Evolutionary conservation across 2,329 filamentous ascomycete genomes (phyloP), one percentile per base, ranked within the genome.

Genomic region (Alternaria hordeiaustralica): DNA sequence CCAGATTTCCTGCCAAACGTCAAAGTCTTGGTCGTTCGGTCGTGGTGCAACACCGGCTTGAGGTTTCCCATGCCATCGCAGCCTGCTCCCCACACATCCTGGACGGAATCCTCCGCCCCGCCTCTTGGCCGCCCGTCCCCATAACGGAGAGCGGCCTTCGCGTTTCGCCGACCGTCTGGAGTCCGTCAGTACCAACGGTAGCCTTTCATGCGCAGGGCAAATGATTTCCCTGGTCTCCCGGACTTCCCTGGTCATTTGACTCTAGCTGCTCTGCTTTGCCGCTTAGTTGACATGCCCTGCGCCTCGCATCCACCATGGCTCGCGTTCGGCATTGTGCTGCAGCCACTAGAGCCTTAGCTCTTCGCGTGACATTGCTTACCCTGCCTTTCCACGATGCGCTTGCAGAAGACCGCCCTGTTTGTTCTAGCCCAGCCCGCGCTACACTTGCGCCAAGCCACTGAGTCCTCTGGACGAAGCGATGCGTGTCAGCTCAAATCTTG

Each of bases 401-500:
- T 63, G 51, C 60, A 54, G 33, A 63, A 49, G 43, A 45, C 54
- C 55, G 63, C 61, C 66, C 61, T 60, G 60, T 58, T 63, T 57
- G 58, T 64, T 68, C 71, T 63, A 70, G 61, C 62, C 66, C 62
- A 60, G 51, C 47, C 59, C 59, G 57, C 67, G 70, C 70, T 71
- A 69, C 66, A 61, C 57, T 55, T 26, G 57, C 60, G 66, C 66
- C 66, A 73, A 69, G 65, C 67, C 46, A 57, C 47, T 51, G 55
- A 62, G 58, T 63, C 58, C 59, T 47, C 58, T 63, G 66, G 64
- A 66, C 64, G 64, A 65, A 68, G 64, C 55, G 63, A 67, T 72
- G 73, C 71, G 71, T 71, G 72, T 75, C 72, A 74, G 73, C 73
- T 75, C 70, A 63, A 72, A 68, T 65, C 64, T 66, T 68, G 62